These are phyloP conservation scores for Apiospora sp. DNA, from an alignment of 2,329 filamentous ascomycete species.

Conservation along the genomic window DNA sequence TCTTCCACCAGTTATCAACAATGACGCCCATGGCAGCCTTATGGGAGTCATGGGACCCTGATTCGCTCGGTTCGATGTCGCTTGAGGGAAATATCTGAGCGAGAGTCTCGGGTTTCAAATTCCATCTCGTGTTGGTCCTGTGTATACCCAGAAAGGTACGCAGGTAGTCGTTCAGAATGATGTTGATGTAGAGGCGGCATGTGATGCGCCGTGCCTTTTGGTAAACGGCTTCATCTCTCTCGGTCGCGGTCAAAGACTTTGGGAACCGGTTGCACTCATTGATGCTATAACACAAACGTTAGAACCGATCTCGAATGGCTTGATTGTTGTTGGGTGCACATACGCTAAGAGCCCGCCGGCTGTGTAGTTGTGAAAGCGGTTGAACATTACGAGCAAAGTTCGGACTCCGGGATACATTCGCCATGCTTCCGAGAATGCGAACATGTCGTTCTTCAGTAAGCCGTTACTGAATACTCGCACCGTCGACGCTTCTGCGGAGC, in stretches of 20 bases:
- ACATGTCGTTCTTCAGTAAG: conserved; percentile 76
- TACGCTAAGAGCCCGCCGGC: conserved; percentile 63
- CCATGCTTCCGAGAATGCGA: conserved; percentile 70
- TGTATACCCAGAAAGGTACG: conserved; percentile 68
- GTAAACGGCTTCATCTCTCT: conserved; percentile 60
- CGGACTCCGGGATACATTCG: conserved; percentile 75
- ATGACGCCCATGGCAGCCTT: not conserved
- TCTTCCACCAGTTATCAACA: not conserved
- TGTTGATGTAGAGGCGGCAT: conserved; percentile 63
- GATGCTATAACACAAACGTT: not conserved
- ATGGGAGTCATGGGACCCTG: not conserved
- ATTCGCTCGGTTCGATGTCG: not conserved
- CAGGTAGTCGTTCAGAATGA: conserved; percentile 66
- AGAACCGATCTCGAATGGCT: not conserved
- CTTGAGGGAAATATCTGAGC: fast-evolving
- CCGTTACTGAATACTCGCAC: conserved; percentile 49
- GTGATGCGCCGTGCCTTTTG: conserved; percentile 63
- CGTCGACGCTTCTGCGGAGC: not conserved
- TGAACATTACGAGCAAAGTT: conserved; percentile 73
- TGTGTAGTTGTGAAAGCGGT: conserved; percentile 74
- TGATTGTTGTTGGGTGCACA: not conserved
- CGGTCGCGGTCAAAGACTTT: not conserved
- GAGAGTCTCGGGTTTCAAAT: conserved; percentile 56
- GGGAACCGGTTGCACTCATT: not conserved
- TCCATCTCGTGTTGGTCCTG: conserved; percentile 65